Evolutionary conservation across 371 early-diverging fungal species (phyloP), one percentile per base, ranked within the genome.

Genomic region (Mortierella sp.): DNA sequence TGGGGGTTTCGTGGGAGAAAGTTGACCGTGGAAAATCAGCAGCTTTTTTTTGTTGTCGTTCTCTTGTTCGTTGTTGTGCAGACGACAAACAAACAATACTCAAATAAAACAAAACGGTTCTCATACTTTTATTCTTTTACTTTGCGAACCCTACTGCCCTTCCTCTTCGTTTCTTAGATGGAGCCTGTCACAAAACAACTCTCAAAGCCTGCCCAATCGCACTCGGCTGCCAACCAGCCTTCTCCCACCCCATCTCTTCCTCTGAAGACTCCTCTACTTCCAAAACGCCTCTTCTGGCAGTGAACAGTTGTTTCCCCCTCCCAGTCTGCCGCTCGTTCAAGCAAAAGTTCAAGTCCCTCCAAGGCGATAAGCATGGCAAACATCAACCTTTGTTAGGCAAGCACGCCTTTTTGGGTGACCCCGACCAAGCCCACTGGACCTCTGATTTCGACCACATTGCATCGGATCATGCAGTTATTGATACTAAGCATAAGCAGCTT

Each of bases 361-460:
- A 77, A 14, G 48, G 60, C 0, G 73, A 82, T 54, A 78, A 75
- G 73, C 58, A 73, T 13, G 76, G 70, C 21, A 71, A 47, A 8
- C 77, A 80, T 38, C 31, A 28, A 38, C 44, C 73, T 13, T 63
- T 83, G 80, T 68, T 83, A 45, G 57, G 77, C 19, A 83, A 83
- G 34, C 28, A 16, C 16, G 74, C 74, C 42, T 83, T 80, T 48
- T 19, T 47, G 1, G 84, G 84, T 3, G 80, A 83, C 38, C 80
- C 80, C 0, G 84, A 83, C 28, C 80, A 76, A 57, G 84, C 77
- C 26, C 77, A 75, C 44, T 83, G 76, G 77, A 80, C 73, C n/a
- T 80, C 84, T 9, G 84, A 83, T 24, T 83, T 80, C 50, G 80
- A 83, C 70, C 80, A 83, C 44, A 54, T 83, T 48, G 80, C 77